Percentiles rank a stretch among this genome's conserved stretches.
Evolutionary conservation across 1,284 basidiomycete genomes (phyloP).

Genomic region (Pascua sp.): DNA sequence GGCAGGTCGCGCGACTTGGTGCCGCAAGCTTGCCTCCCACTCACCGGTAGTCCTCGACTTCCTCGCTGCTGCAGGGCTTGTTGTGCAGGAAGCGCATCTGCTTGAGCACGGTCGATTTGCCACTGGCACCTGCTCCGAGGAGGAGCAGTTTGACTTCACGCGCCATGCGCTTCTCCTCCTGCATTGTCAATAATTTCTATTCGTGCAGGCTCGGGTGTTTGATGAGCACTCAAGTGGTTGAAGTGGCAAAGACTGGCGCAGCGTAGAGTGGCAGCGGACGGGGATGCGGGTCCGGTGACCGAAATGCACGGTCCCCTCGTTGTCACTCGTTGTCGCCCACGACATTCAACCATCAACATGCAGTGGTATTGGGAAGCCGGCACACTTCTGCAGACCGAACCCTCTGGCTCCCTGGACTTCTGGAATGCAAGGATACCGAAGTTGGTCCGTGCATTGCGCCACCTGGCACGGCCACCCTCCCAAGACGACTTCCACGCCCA

Average conservation of each 20-base stretch:
- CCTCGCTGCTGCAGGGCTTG: conserved; percentile 34
- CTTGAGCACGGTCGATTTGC: conserved; percentile 69
- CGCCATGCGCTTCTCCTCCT: conserved; percentile 67
- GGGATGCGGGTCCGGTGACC: not conserved
- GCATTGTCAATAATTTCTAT: not conserved
- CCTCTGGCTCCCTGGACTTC: no score
- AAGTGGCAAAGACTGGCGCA: no score
- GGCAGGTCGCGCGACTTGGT: not conserved
- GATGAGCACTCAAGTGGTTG: no score
- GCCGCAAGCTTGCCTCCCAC: conserved; percentile 1
- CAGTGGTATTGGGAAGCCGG: no score
- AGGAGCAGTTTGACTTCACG: conserved; percentile 81
- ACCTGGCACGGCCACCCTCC: no score
- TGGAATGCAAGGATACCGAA: no score
- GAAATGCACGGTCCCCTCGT: not conserved
- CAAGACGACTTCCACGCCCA: no score
- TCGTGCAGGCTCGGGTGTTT: no score
- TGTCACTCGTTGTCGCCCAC: conserved; percentile 37
- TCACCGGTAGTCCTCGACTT: conserved; percentile 43
- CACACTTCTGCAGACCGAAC: no score
- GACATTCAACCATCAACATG: no score
- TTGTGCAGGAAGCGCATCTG: conserved; percentile 49
- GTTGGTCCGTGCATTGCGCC: no score
- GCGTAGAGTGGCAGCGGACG: not conserved
- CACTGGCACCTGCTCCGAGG: conserved; percentile 87